A percentile compares a stretch with the other conserved stretches of the same genome.
Conservation (phyloP, 2,329 filamentous ascomycete species). For the Colletotrichum coccodes region DNA sequence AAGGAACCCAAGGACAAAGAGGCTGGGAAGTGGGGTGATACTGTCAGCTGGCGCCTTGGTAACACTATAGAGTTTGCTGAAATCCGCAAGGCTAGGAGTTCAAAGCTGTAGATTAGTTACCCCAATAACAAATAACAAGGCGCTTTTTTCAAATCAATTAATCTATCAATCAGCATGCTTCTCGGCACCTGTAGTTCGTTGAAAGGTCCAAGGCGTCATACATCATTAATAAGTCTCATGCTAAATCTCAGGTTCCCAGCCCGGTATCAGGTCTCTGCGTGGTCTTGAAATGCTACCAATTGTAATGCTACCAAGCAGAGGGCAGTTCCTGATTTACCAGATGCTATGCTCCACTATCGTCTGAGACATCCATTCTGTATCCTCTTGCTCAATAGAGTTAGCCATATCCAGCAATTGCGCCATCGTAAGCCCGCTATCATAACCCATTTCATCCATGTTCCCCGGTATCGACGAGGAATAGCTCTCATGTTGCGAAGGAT, state of each 20-base stretch:
- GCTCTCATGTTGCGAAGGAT: conserved; percentile 22
- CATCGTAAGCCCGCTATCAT: conserved; percentile 51
- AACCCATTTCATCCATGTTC: conserved; percentile 36
- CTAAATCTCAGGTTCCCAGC: too few species aligned
- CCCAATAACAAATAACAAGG: too few species aligned
- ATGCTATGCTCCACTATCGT: conserved; percentile 55
- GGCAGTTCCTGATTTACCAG: conserved; percentile 39
- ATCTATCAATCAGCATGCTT: too few species aligned
- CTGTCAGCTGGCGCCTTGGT: conserved; percentile 51
- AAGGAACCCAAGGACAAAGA: conserved; percentile 43
- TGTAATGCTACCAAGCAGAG: not conserved
- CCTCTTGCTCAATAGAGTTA: conserved; percentile 54
- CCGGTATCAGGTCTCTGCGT: too few species aligned
- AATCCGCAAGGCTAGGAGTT: conserved; percentile 5
- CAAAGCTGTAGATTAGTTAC: conserved; percentile 15
- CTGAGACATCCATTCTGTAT: conserved; percentile 58
- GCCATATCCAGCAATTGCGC: conserved; percentile 59
- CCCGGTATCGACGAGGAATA: conserved; percentile 23
- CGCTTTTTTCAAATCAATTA: not conserved
- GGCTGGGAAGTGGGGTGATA: conserved; percentile 40
- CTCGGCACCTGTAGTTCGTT: too few species aligned
- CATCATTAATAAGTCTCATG: too few species aligned
- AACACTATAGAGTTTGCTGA: conserved; percentile 39
- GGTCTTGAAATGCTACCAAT: too few species aligned
- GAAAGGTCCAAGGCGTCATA: too few species aligned